These are phyloP conservation scores for Colletotrichum spinosum DNA, from an alignment of 2,329 filamentous ascomycete species.

Conservation along the genomic window DNA sequence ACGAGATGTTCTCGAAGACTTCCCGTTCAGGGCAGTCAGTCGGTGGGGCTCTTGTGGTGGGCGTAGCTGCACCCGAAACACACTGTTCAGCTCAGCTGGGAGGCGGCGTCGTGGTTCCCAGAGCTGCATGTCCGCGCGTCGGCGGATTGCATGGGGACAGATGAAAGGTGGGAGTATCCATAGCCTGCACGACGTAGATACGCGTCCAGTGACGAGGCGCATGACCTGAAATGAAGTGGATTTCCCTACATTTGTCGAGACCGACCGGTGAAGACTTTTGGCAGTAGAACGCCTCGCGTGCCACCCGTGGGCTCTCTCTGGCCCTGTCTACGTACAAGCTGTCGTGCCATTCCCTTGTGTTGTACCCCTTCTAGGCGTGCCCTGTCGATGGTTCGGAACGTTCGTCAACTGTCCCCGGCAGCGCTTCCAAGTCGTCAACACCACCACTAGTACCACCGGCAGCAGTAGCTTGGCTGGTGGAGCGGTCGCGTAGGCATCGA, in stretches of 20 bases:
- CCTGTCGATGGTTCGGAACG: conserved; percentile 13
- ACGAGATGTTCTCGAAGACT: conserved; percentile 29
- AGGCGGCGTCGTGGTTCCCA: background rate
- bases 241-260: background rate
- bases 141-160: background rate
- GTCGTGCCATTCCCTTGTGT: background rate
- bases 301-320: background rate
- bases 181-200: conserved; percentile 13
- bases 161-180: background rate
- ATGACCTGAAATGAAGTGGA: conserved; percentile 8
- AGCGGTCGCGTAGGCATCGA: too few species aligned
- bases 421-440: background rate
- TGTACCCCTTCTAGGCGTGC: conserved; percentile 1
- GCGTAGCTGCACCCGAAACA: background rate
- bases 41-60: conserved; percentile 8
- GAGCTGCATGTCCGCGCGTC: conserved; percentile 12
- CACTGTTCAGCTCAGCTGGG: conserved; percentile 23
- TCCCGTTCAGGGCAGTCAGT: conserved; percentile 5
- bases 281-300: conserved; percentile 19
- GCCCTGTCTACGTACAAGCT: too few species aligned
- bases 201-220: conserved; percentile 12
- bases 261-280: conserved; percentile 10
- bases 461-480: too few species aligned
- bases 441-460: too few species aligned
- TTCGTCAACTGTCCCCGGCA: background rate